Percentiles rank a stretch among this genome's conserved stretches.
Conservation (phyloP, 1,284 basidiomycete species). For the Pyrrhoderma noxium region DNA sequence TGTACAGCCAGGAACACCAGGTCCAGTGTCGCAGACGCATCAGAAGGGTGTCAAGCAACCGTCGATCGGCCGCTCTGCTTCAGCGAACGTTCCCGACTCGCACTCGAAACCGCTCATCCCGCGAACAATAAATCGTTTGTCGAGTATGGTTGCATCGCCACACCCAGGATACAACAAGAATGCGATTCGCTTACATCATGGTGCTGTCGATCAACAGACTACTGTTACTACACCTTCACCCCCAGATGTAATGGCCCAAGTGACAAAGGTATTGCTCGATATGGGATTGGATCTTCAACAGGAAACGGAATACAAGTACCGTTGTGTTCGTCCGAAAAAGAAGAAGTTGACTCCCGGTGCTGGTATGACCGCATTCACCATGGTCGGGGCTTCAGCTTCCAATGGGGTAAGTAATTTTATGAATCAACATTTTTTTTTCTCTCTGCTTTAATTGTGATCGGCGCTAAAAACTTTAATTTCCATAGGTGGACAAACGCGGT, state of each 20-base stretch:
- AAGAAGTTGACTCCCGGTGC: conserved; percentile 43
- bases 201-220: conserved; percentile 81
- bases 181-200: conserved; percentile 80
- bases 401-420: conserved; percentile 58
- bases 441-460: conserved; percentile 13
- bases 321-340: conserved; percentile 71
- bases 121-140: conserved; percentile 12
- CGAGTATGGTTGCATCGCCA: conserved; percentile 11
- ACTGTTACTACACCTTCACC: conserved; percentile 84
- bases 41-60: background rate
- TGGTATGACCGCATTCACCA: conserved; percentile 64
- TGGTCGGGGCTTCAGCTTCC: conserved; percentile 71
- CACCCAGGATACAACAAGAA: conserved; percentile 35
- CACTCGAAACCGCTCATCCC: conserved; percentile 8
- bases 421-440: background rate
- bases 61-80: conserved; percentile 5
- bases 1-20: background rate
- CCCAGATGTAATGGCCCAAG: conserved; percentile 80
- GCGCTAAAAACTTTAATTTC: conserved; percentile 3
- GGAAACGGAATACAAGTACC: conserved; percentile 84
- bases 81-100: background rate
- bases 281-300: conserved; percentile 90
- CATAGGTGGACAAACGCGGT: conserved; percentile 80
- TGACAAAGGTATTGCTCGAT: conserved; percentile 69
- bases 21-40: background rate